These are phyloP conservation scores for Cyclostephanos tholiformis DNA, from an alignment of 108 stramenopile species.

Conservation along the genomic window DNA sequence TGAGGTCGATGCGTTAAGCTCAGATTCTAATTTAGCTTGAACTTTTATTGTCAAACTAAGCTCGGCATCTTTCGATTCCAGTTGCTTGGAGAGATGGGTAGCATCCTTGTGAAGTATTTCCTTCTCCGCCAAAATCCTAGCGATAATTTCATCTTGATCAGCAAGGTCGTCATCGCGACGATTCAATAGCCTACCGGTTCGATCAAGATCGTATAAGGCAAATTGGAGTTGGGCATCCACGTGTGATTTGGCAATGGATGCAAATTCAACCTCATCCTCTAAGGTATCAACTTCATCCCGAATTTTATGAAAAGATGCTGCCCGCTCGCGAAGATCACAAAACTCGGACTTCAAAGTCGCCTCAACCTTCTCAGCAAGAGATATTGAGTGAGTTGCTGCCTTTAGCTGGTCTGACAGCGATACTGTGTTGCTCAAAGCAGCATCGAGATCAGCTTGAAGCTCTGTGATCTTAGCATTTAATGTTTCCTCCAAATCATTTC, in stretches of 20 bases:
- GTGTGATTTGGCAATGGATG: not conserved
- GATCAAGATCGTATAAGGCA: constrained; percentile 5
- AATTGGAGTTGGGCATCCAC: constrained; percentile 11
- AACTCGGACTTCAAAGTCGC: constrained; percentile 2
- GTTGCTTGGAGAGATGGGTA: not conserved
- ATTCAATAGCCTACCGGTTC: constrained; percentile 14
- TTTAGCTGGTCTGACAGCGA: constrained; percentile 23
- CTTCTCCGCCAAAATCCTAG: not conserved
- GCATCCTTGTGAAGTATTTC: not conserved
- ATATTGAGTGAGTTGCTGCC: not conserved
- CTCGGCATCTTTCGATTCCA: not conserved
- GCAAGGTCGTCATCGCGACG: not conserved
- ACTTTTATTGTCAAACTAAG: not conserved
- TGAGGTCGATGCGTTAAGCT: not conserved
- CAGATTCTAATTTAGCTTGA: not conserved
- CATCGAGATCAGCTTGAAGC: constrained; percentile 36
- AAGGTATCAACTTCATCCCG: constrained; percentile 3
- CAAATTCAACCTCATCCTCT: constrained; percentile 15
- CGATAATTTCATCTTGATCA: not conserved
- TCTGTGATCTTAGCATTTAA: constrained; percentile 49
- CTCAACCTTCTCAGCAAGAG: not conserved
- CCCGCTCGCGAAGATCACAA: not conserved
- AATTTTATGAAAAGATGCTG: not conserved
- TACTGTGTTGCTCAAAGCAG: constrained; percentile 10
- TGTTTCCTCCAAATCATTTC: not conserved